A percentile compares a stretch with the other conserved stretches of the same genome.
Evolutionary conservation across 495 filamentous ascomycete species (phyloP).

Genomic region (Symbiotaphrina buchneri): DNA sequence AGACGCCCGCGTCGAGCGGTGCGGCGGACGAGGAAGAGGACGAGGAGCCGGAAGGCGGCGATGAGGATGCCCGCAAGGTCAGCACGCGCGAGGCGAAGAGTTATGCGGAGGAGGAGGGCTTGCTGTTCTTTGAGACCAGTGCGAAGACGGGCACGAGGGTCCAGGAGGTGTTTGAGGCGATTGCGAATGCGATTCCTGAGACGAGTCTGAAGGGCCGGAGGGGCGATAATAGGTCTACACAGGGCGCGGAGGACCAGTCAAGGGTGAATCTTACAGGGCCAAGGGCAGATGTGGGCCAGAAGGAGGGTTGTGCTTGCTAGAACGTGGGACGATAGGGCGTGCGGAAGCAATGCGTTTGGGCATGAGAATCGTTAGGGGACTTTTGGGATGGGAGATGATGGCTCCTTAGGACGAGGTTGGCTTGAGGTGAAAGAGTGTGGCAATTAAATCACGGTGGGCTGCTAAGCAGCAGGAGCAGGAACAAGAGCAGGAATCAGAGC

Average conservation of each 20-base stretch:
- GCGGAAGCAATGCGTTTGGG: too few species aligned
- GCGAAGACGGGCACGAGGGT: conserved; percentile 92
- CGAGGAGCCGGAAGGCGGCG: conserved; percentile 15
- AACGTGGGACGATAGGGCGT: too few species aligned
- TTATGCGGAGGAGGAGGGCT: conserved; percentile 83
- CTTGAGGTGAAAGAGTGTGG: too few species aligned
- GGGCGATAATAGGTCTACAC: conserved; percentile 36
- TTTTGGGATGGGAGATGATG: too few species aligned
- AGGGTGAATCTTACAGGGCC: conserved; percentile 48
- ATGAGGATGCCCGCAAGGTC: conserved; percentile 77
- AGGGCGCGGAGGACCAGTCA: conserved; percentile 33
- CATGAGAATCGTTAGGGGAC: too few species aligned
- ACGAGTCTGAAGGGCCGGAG: conserved; percentile 52
- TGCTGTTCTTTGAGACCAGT: conserved; percentile 94
- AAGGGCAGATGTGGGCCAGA: conserved; percentile 33
- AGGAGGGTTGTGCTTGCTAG: conserved; percentile 86
- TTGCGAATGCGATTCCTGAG: conserved; percentile 7
- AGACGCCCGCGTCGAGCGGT: conserved; percentile 21
- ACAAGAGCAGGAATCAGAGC: too few species aligned
- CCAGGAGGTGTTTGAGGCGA: conserved; percentile 58
- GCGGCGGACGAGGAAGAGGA: conserved; percentile 17
- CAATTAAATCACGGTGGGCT: too few species aligned
- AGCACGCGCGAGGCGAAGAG: conserved; percentile 68
- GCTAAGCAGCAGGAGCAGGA: too few species aligned
- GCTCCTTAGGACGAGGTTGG: too few species aligned